A percentile compares a stretch with the other conserved stretches of the same genome.
phyloP scores from a whole-genome alignment of 1,139 yeast genomes.

The Schizosaccharomyces versatilis region DNA sequence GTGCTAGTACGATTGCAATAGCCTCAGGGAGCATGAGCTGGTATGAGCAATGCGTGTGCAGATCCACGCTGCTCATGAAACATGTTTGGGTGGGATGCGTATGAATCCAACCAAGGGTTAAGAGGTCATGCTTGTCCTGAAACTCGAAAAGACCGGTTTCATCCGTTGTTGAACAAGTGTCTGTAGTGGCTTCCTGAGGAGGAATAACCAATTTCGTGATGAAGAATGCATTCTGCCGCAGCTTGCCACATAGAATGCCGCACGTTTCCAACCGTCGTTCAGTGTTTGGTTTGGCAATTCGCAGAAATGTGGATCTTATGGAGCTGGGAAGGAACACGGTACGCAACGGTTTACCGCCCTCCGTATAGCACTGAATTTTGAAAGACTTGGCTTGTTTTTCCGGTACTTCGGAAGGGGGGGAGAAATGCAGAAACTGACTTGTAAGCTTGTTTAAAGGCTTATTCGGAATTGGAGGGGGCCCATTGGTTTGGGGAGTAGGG shows the following conservation, averaged over 20 bases:
- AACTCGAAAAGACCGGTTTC: slow-evolving; percentile 34
- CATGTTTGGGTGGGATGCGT: slow-evolving; percentile 49
- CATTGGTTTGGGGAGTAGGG: too few relatives aligned
- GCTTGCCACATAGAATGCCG: slow-evolving; percentile 37
- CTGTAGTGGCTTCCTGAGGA: slow-evolving; percentile 34
- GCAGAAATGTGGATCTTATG: slow-evolving; percentile 24
- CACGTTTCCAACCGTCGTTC: slow-evolving; percentile 33
- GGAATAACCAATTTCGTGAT: slow-evolving; percentile 37
- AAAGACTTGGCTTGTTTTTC: background rate
- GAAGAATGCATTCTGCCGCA: slow-evolving; percentile 35
- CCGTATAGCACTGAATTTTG: slow-evolving; percentile 19
- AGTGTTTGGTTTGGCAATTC: slow-evolving; percentile 29
- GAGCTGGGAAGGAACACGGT: slow-evolving; percentile 28
- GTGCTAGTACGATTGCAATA: slow-evolving; percentile 40
- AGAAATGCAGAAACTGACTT: too few relatives aligned
- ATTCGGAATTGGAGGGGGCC: too few relatives aligned
- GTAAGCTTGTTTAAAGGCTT: too few relatives aligned
- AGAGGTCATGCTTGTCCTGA: slow-evolving; percentile 30
- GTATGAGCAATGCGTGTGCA: slow-evolving; percentile 41
- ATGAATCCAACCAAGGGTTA: slow-evolving; percentile 46
- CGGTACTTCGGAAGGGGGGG: background rate
- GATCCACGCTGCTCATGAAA: slow-evolving; percentile 36
- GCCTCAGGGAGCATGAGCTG: slow-evolving; percentile 49
- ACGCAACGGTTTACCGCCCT: slow-evolving; percentile 32
- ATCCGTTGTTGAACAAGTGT: slow-evolving; percentile 35